phyloP scores from a whole-genome alignment of 2,329 filamentous ascomycete genomes.

The Diaporthe ampelina region DNA sequence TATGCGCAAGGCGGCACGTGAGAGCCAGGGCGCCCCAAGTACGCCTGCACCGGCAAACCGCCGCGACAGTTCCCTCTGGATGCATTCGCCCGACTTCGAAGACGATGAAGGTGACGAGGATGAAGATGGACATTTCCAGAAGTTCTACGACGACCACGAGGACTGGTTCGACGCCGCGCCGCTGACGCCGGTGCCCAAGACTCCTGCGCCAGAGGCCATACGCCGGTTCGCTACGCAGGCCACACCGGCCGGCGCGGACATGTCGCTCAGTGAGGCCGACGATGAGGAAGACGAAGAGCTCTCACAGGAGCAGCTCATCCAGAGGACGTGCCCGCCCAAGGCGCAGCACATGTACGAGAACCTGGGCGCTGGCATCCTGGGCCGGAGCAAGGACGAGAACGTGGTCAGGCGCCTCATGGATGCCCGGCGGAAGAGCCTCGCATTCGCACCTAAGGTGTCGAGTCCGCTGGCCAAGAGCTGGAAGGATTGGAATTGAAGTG shows the following conservation, averaged over 20 bases:
- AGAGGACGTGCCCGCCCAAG: constrained; percentile 70
- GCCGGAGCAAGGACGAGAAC: constrained; percentile 66
- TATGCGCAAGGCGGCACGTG: constrained; percentile 46
- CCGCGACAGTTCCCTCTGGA: constrained; percentile 68
- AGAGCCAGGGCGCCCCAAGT: constrained; percentile 57
- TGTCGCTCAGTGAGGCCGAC: constrained; percentile 54
- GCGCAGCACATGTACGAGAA: constrained; percentile 52
- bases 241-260: constrained; percentile 54
- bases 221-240: constrained; percentile 65
- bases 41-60: constrained; percentile 62
- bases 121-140: constrained; percentile 52
- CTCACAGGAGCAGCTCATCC: constrained; percentile 58
- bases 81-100: constrained; percentile 65
- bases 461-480: constrained; percentile 73
- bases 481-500: constrained; percentile 61
- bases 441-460: constrained; percentile 81
- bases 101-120: constrained; percentile 47
- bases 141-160: constrained; percentile 57
- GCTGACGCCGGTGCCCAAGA: constrained; percentile 70
- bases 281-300: constrained; percentile 50
- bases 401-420: constrained; percentile 76
- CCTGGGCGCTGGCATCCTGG: constrained; percentile 61
- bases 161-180: constrained; percentile 52
- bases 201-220: constrained; percentile 68
- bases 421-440: constrained; percentile 81